Evolutionary conservation across 352 stramenopile genomes (phyloP).

Genomic region (Pythium pyrilobum): DNA sequence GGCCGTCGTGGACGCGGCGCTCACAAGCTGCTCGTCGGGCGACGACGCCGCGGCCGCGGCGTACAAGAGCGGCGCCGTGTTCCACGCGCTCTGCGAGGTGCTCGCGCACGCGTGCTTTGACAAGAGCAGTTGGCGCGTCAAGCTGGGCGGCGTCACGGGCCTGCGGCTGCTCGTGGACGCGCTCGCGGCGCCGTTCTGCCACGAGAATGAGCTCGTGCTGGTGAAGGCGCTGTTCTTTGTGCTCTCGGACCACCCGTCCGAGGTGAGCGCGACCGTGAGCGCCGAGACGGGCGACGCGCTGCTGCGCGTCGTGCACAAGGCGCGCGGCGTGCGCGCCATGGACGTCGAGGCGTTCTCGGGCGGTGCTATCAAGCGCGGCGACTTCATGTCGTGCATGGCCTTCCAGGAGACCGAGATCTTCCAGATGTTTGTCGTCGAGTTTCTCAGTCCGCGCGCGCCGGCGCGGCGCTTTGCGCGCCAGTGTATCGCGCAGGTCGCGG

Average conservation of each 20-base stretch:
- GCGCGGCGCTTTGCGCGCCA: conserved; percentile 65
- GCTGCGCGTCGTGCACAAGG: conserved; percentile 49
- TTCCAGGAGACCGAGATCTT: conserved; percentile 86
- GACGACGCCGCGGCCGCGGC: conserved; percentile 20
- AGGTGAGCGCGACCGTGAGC: conserved; percentile 79
- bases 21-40: conserved; percentile 18
- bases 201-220: conserved; percentile 84
- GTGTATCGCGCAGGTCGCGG: conserved; percentile 57
- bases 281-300: conserved; percentile 61
- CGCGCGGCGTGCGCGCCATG: conserved; percentile 35
- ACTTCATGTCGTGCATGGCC: conserved; percentile 63
- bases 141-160: conserved; percentile 71
- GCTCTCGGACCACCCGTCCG: conserved; percentile 75
- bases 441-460: conserved; percentile 69
- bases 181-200: conserved; percentile 70
- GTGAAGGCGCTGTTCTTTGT: conserved; percentile 86
- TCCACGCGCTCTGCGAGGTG: conserved; percentile 75
- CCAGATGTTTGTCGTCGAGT: conserved; percentile 85
- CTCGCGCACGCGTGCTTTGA: conserved; percentile 85
- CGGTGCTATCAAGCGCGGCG: conserved; percentile 39
- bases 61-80: conserved; percentile 56
- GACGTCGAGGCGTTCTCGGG: conserved; percentile 32
- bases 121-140: conserved; percentile 80
- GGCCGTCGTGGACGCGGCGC: conserved; percentile 47
- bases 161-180: conserved; percentile 60